Evolutionary conservation across 139 green algal genomes (phyloP), one percentile per base, ranked within the genome.

Genomic region (Chlorella sp.): DNA sequence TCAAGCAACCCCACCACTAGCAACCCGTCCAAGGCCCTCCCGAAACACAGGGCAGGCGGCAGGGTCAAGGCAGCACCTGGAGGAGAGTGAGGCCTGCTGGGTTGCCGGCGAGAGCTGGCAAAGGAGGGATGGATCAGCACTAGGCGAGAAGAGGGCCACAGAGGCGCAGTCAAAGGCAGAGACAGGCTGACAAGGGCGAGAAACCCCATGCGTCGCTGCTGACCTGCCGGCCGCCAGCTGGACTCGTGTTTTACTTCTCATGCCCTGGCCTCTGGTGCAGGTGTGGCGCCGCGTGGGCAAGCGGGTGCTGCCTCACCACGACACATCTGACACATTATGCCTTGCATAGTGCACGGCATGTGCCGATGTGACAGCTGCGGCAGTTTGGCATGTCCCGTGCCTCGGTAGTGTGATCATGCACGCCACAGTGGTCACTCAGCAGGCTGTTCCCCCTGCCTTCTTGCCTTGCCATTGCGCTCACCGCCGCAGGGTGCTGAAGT

Each of bases 291-390:
- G 69, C 22, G 30, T 96, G 2, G 88, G 86, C 26, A 92, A 91
- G 61, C 30, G 91, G 2, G 83, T 95, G 7, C 84, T 97, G 75
- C 79, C 66, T 30, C 94, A 93, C 21, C 85, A 92, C 66, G 90
- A 95, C 26, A 92, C 93, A 1, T 96, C 95, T 82, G 48, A 57
- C 48, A 57, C 48, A n/a, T n/a, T n/a, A n/a, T n/a, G n/a, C n/a
- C n/a, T n/a, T 57, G 48, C 48, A 5, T 57, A 9, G 48, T 57
- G 48, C 48, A 57, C 48, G 9, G 48, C 48, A 9, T 9, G 48
- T 57, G 48, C 48, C 48, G 5, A 57, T 16, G 48, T 57, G 48
- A 57, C 48, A 57, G 48, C 48, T 9, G 9, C 48, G 5, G 48
- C 48, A 57, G 5, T 32, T 14, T 76, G 40, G 73, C 3, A n/a